Evolutionary conservation across 1,284 basidiomycete species (phyloP), one percentile per base, ranked within the genome.

Genomic region (Taiwanofungus camphoratus): DNA sequence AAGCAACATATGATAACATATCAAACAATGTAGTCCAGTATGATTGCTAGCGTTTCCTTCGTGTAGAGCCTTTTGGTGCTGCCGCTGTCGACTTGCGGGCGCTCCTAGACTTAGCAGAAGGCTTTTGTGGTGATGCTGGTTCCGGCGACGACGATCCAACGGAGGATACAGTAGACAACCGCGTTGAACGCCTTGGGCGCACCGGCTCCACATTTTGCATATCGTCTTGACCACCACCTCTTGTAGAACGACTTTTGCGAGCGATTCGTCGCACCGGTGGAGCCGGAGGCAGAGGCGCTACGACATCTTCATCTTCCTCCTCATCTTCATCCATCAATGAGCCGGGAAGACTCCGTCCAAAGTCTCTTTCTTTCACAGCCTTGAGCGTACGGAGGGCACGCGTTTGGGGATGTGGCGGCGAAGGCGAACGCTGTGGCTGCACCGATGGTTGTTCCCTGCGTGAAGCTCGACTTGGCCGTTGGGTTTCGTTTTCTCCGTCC

Each of bases 291-390:
- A 82, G 63, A 1, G 80, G 75, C 0, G 74, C 66, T 4, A 83
- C 63, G 8, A 67, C 61, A 26, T 79, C 79, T 27, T 73, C 74
- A 20, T 73, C 68, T 36, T 65, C 63, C 6, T 63, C 59, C 3
- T 70, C 64, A 18, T 77, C 74, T 4, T 76, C 76, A 22, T 70
- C 69, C 56, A 75, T 68, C 42, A 82, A 61, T 4, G 69, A 64
- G 2, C 81, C 81, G 2, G 81, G 80, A 39, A 84, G 63, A 54
- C 66, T 74, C 44, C 67, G 68, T 36, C 51, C 57, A 13, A 63
- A 47, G 40, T 66, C 59, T 44, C 53, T 42, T 44, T 52, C 53
- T 49, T 51, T 57, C 42, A 36, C 43, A 15, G 40, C 37, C 41
- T 35, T 55, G 30, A 41, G 53, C 38, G 56, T 26, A 21, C 47